Evolutionary conservation across 2,329 filamentous ascomycete species (phyloP), one percentile per base, ranked within the genome.

Genomic region (Daldinia sp.): DNA sequence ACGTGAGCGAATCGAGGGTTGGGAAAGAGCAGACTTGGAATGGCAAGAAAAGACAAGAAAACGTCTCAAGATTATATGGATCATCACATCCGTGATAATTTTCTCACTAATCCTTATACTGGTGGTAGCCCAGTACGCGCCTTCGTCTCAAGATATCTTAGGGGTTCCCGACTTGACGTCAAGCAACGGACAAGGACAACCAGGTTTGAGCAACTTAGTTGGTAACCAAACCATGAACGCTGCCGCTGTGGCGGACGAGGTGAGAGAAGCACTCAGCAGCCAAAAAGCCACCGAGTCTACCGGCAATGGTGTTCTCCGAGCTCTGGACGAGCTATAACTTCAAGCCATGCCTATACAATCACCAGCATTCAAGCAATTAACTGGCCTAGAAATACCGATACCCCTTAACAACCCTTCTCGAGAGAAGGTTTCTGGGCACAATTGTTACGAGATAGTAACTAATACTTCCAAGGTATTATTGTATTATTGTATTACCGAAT

Each of bases 1-100:
- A 12, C 85, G 88, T 56, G 80, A 85, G 62, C 84, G 88, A 6
- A 88, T 94, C 13, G 90, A 92, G 76, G 82, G 83, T 30, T 92
- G 91, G 86, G 90, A 92, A 77, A 84, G 83, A 63, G 85, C 87
- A 1, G 92, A 94, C 78, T 83, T 82, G 54, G 87, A 89, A 74
- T 91, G 90, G 84, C 88, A 92, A 79, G 89, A 91, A 74, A 88
- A 84, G 74, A 92, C 89, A n/a, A 82, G 88, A 68, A 84, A 82
- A 76, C 85, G 89, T 56, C 81, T 93, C 69, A 88, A 86, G 71
- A 83, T 87, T 20, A 80, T 91, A 53, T 93, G 90, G 89, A 84
- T 88, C 42, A 83, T 89, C 68, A 86, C 86, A 67, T 86, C 81
- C 23, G 77, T 83, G 7, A 66, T 85, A 37, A 76, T 81, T 4